These are phyloP conservation scores for Penicillium alfredii DNA, from an alignment of 495 filamentous ascomycete genomes.

Conservation along the genomic window DNA sequence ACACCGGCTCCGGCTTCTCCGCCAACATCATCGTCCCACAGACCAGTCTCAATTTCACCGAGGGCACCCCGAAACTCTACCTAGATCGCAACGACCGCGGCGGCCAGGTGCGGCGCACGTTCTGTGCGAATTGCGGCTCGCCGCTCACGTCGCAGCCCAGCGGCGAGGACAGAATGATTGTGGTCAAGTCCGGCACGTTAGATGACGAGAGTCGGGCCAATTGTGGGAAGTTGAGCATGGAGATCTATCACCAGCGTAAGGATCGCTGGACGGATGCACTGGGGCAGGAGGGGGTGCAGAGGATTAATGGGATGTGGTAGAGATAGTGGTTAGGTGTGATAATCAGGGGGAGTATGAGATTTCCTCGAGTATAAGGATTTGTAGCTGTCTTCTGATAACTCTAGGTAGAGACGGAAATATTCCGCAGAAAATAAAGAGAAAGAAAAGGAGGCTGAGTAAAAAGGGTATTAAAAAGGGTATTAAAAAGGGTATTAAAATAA, in stretches of 20 bases:
- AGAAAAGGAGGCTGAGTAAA: too few species aligned
- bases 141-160: conserved; percentile 15
- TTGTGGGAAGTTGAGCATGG: conserved; percentile 9
- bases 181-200: conserved; percentile 24
- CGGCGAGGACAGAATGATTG: conserved; percentile 2
- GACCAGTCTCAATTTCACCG: conserved; percentile 11
- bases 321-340: too few species aligned
- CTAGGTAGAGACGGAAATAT: too few species aligned
- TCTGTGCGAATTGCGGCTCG: conserved; percentile 26
- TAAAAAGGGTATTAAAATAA: too few species aligned
- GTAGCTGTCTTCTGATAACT: too few species aligned
- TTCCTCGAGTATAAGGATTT: too few species aligned
- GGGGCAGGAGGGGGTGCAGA: neutral
- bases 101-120: conserved; percentile 8
- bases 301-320: neutral
- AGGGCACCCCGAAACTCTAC: conserved; percentile 21
- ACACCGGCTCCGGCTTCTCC: conserved; percentile 25
- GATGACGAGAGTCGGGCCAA: conserved; percentile 12
- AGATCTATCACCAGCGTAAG: conserved; percentile 21
- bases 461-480: too few species aligned
- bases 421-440: too few species aligned
- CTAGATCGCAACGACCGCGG: conserved; percentile 10
- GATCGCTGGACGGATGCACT: conserved; percentile 19
- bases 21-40: conserved; percentile 22
- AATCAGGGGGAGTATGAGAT: too few species aligned